phyloP scores from a whole-genome alignment of 2,329 filamentous ascomycete species.

The Calonectria pauciramosa region DNA sequence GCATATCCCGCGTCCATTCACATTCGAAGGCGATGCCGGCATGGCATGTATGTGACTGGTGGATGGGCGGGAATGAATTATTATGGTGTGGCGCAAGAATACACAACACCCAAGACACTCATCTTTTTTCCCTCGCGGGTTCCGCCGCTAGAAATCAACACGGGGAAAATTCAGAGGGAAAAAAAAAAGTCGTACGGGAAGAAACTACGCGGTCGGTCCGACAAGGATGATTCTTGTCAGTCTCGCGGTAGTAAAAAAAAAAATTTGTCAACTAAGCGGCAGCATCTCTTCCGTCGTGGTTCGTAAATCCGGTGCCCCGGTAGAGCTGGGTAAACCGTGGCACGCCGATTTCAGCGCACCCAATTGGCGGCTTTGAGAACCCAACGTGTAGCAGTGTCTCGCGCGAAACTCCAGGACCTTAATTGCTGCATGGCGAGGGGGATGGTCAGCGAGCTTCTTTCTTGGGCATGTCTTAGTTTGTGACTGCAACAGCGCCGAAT shows the following conservation, averaged over 20 bases:
- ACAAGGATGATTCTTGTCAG: not conserved
- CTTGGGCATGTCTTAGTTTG: not conserved
- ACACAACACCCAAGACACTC: not conserved
- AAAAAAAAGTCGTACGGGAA: not conserved
- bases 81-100: slow-evolving; percentile 5
- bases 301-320: slow-evolving; percentile 5
- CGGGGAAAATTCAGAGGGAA: not conserved
- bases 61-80: slow-evolving; percentile 7
- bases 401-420: not conserved
- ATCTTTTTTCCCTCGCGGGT: not conserved
- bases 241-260: slow-evolving; percentile 14
- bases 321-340: not conserved
- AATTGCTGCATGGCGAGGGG: not conserved
- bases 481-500: not conserved
- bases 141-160: not conserved
- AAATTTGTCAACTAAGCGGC: not conserved
- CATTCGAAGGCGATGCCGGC: slow-evolving; percentile 31
- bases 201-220: not conserved
- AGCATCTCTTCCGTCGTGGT: not conserved
- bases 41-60: not conserved
- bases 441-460: not conserved
- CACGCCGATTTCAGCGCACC: not conserved
- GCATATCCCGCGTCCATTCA: slow-evolving; percentile 19
- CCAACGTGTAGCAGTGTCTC: slow-evolving; percentile 17
- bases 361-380: slow-evolving; percentile 22